phyloP scores from a whole-genome alignment of 2,329 filamentous ascomycete genomes.

The Plenodomus lindquistii region DNA sequence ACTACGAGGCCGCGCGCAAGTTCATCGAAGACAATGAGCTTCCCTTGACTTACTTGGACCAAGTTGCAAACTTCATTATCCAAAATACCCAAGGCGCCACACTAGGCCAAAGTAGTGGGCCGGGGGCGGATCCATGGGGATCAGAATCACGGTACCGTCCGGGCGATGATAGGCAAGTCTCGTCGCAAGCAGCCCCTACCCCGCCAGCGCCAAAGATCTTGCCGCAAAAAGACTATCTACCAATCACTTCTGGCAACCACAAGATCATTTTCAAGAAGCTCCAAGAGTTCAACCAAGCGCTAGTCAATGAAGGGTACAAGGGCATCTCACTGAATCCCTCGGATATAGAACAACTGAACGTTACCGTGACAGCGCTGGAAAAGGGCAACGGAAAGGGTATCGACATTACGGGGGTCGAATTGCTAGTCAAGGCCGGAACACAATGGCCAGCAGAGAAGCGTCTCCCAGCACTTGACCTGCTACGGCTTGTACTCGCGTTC shows the following conservation, averaged over 20 bases:
- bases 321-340: conserved; percentile 73
- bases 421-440: conserved; percentile 73
- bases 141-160: conserved; percentile 79
- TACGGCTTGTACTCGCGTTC: conserved; percentile 77
- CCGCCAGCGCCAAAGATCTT: conserved; percentile 62
- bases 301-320: conserved; percentile 73
- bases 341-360: conserved; percentile 66
- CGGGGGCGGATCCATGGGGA: conserved; percentile 72
- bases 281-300: conserved; percentile 71
- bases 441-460: conserved; percentile 80
- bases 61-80: conserved; percentile 89
- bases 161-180: conserved; percentile 57
- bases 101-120: conserved; percentile 63
- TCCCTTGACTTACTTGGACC: conserved; percentile 83
- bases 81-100: conserved; percentile 86
- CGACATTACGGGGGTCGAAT: conserved; percentile 59
- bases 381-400: conserved; percentile 40
- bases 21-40: conserved; percentile 90
- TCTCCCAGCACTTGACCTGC: conserved; percentile 81
- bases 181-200: conserved; percentile 38
- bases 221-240: conserved; percentile 79
- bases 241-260: conserved; percentile 73
- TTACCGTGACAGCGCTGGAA: conserved; percentile 67
- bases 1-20: conserved; percentile 87
- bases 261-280: conserved; percentile 76